A percentile compares a stretch with the other conserved stretches of the same genome.
phyloP scores from a whole-genome alignment of 1,284 basidiomycete species.

The Peniophora sp. region DNA sequence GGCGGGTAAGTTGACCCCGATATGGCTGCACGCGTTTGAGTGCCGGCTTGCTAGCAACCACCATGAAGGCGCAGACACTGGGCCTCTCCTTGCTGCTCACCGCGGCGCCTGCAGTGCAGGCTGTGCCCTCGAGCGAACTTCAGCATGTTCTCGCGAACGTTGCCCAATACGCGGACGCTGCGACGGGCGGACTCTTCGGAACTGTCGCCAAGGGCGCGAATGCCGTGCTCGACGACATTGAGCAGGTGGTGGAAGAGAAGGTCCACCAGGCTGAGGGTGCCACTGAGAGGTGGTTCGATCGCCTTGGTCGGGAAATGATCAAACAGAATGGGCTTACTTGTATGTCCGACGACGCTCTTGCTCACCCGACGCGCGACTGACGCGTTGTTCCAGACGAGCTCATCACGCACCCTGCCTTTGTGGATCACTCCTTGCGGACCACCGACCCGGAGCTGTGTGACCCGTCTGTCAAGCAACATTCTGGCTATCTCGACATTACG shows the following conservation, averaged over 20 bases:
- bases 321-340: conserved; percentile 56
- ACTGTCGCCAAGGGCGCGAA: conserved; percentile 29
- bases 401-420: conserved; percentile 66
- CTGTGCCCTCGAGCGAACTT: conserved; percentile 19
- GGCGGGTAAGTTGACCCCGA: no score
- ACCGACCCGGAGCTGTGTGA: conserved; percentile 77
- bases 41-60: conserved; percentile 5
- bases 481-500: conserved; percentile 85
- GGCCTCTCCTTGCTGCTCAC: conserved; percentile 7
- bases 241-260: conserved; percentile 28
- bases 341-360: conserved; percentile 26
- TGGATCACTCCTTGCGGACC: conserved; percentile 63
- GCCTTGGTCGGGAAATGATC: conserved; percentile 50
- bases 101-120: conserved; percentile 12
- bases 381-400: conserved; percentile 50
- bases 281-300: background rate
- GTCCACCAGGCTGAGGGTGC: conserved; percentile 26
- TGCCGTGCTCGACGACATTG: conserved; percentile 30
- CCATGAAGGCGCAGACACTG: conserved; percentile 19
- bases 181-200: conserved; percentile 8
- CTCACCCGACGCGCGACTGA: background rate
- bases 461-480: conserved; percentile 75
- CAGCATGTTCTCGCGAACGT: conserved; percentile 27
- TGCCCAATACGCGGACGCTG: conserved; percentile 8
- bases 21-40: background rate